Evolutionary conservation across 1,139 yeast genomes (phyloP).

Genomic region (Debaryomyces nepalensis): DNA sequence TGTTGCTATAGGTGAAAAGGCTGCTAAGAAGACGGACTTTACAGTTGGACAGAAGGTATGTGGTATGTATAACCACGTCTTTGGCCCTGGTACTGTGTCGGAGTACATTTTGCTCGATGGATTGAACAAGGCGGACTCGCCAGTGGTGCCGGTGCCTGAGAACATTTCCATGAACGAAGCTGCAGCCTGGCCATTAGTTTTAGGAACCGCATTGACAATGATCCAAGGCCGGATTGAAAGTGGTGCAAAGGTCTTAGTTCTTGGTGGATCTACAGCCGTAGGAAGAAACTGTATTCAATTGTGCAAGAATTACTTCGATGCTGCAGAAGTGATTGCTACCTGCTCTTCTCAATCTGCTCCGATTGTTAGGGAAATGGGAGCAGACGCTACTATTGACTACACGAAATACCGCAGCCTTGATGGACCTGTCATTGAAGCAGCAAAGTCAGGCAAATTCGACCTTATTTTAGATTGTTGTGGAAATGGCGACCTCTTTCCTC

Average conservation of each 20-base stretch:
- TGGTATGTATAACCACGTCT: constrained; percentile 55
- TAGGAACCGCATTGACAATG: constrained; percentile 59
- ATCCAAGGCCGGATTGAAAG: constrained; percentile 29
- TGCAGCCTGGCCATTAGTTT: constrained; percentile 59
- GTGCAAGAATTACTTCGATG: constrained; percentile 49
- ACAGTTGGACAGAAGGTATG: constrained; percentile 66
- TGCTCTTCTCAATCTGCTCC: constrained; percentile 40
- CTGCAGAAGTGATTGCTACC: constrained; percentile 50
- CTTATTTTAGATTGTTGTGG: constrained; percentile 38
- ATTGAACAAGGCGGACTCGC: constrained; percentile 25
- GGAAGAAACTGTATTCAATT: constrained; percentile 66
- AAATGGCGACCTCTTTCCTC: constrained; percentile 27
- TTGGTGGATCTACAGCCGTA: constrained; percentile 79
- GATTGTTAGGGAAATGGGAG: constrained; percentile 53
- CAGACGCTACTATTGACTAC: constrained; percentile 57
- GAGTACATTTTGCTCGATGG: constrained; percentile 43
- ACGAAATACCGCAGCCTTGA: constrained; percentile 29
- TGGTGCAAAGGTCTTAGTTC: constrained; percentile 50
- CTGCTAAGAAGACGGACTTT: constrained; percentile 35
- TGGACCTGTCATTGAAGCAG: constrained; percentile 30
- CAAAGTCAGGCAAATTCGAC: constrained; percentile 41
- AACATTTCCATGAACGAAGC: constrained; percentile 56
- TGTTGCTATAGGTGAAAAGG: constrained; percentile 57
- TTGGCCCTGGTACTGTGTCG: constrained; percentile 57
- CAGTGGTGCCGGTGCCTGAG: constrained; percentile 52